Conservation (phyloP, 2,329 filamentous ascomycete species). For the Cephalotrichum gorgonifer region DNA sequence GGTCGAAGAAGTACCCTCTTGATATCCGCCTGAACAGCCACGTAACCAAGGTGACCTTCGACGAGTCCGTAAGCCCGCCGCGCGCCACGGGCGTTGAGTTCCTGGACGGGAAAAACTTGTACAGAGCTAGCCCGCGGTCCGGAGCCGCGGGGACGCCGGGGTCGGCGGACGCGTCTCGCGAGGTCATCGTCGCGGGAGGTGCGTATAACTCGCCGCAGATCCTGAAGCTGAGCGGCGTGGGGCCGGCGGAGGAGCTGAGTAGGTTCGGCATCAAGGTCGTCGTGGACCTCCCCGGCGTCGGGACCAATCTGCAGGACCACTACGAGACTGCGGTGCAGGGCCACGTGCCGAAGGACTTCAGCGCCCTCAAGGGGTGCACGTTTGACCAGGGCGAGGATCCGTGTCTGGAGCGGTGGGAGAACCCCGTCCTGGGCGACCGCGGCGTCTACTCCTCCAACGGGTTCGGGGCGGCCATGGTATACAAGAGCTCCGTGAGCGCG, state of each 20-base stretch:
- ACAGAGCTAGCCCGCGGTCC: constrained; percentile 6
- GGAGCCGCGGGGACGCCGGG: constrained; percentile 1
- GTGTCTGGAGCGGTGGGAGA: constrained; percentile 11
- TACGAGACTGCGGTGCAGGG: constrained; percentile 24
- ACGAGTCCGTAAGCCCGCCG: constrained; percentile 9
- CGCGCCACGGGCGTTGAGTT: constrained; percentile 26
- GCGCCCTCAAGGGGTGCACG: constrained; percentile 2
- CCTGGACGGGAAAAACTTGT: constrained; percentile 7
- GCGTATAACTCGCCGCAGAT: constrained; percentile 25
- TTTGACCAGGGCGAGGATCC: constrained; percentile 10
- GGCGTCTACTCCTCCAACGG: neutral
- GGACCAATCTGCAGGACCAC: constrained; percentile 15
- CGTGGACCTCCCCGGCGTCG: constrained; percentile 34
- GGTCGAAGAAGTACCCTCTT: constrained; percentile 9
- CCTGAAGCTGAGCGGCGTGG: constrained; percentile 37
- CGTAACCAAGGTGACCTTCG: constrained; percentile 8
- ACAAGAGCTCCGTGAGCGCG: constrained; percentile 7
- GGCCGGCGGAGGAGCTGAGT: constrained; percentile 27
- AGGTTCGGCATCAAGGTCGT: constrained; percentile 28
- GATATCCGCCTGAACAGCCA: constrained; percentile 5
- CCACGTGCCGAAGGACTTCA: constrained; percentile 16
- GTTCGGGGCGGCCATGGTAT: neutral
- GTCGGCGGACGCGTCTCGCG: constrained; percentile 10
- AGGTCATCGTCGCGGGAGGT: constrained; percentile 14
- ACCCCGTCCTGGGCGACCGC: neutral